These are phyloP conservation scores for Tardiomyces blankii DNA, from an alignment of 1,139 yeast species.

Conservation along the genomic window DNA sequence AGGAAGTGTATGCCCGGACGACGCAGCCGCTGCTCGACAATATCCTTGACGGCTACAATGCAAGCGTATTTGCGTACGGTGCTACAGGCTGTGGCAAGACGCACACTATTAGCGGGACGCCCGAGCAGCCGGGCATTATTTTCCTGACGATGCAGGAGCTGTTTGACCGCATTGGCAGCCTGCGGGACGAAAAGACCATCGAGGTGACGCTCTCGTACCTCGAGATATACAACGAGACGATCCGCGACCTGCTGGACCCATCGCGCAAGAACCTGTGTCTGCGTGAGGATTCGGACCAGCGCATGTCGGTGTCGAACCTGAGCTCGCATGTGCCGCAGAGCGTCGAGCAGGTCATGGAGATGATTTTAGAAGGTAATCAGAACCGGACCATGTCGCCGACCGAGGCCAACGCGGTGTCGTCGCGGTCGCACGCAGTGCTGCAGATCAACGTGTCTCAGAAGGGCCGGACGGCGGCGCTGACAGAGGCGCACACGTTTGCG, in stretches of 20 bases:
- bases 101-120: slow-evolving; percentile 74
- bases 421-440: slow-evolving; percentile 87
- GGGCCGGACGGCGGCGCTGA: slow-evolving; percentile 49
- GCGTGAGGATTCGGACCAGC: slow-evolving; percentile 59
- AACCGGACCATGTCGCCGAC: slow-evolving; percentile 82
- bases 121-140: slow-evolving; percentile 68
- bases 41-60: slow-evolving; percentile 74
- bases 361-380: slow-evolving; percentile 58
- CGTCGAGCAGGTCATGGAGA: slow-evolving; percentile 69
- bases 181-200: slow-evolving; percentile 43
- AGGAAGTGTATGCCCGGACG: slow-evolving; percentile 55
- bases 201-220: slow-evolving; percentile 63
- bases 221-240: slow-evolving; percentile 86
- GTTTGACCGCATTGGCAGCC: slow-evolving; percentile 45
- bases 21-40: slow-evolving; percentile 64
- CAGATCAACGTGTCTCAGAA: slow-evolving; percentile 65
- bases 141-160: slow-evolving; percentile 71
- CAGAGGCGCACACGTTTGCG: slow-evolving; percentile 62
- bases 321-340: slow-evolving; percentile 51
- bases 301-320: slow-evolving; percentile 65
- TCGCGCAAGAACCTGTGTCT: slow-evolving; percentile 33
- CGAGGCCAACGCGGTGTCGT: slow-evolving; percentile 81
- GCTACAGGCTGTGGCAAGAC: slow-evolving; percentile 99
- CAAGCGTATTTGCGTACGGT: slow-evolving; percentile 94
- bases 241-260: slow-evolving; percentile 64